Evolutionary conservation across 2,329 filamentous ascomycete species (phyloP), one percentile per base, ranked within the genome.

Genomic region (Alternaria sp.): DNA sequence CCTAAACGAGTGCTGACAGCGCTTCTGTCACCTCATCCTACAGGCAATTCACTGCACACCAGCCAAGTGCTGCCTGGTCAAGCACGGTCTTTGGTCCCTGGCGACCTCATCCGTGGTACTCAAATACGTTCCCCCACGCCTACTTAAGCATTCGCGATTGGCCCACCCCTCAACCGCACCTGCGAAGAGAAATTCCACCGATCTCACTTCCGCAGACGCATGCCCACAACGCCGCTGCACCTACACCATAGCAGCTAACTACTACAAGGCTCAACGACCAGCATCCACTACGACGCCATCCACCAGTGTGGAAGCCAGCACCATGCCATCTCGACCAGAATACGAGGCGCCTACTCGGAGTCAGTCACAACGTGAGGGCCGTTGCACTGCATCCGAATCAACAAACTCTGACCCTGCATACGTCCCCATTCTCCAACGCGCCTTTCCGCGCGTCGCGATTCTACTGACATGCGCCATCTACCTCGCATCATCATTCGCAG

Each of bases 391-490:
- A 45, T 23, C 30, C 45, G 28, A 45, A 15, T 11, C 21, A 9
- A 21, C 9, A 28, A 32, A 52, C 13, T 15, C 19, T 3, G 19
- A 6, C 7, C 26, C 19, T n/a, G 21, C 19, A 25, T 21, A 13
- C 15, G 11, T 17, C 17, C 26, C n/a, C 17, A 59, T 54, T 25
- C 26, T 59, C 11, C 23, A 62, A 21, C 59, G 15, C 17, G 62
- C 50, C 13, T 44, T 23, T 21, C 46, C 61, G 46, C 63, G 55
- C 6, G n/a, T 69, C 28, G 26, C 67, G 12, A 26, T 52, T 7
- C 51, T 72, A 6, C 17, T 62, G 3, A 19, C 45, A 4, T 69
- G 60, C 12, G 6, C 65, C 2, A 51, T 65, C 5, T 67, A 64
- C 30, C 43, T 72, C 28, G 30, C 50, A 19, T 59, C 64, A 13